A percentile compares a stretch with the other conserved stretches of the same genome.
phyloP scores from a whole-genome alignment of 2,329 filamentous ascomycete species.

The Clonostachys byssicola region DNA sequence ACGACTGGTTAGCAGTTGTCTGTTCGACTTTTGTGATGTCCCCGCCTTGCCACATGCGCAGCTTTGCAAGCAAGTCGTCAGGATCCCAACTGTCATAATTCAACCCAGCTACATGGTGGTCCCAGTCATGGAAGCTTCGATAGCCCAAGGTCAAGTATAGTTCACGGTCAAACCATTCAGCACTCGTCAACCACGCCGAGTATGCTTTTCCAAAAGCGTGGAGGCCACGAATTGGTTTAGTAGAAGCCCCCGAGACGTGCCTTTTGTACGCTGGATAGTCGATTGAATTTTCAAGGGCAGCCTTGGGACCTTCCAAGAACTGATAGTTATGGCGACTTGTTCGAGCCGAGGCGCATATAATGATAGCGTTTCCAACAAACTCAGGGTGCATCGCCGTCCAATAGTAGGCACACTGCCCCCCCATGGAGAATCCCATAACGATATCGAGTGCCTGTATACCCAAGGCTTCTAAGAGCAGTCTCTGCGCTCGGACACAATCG shows the following conservation, averaged over 20 bases:
- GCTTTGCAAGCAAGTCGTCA: slow-evolving; percentile 32
- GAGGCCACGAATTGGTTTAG: slow-evolving; percentile 24
- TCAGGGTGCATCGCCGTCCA: slow-evolving; percentile 38
- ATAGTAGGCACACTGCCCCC: slow-evolving; percentile 40
- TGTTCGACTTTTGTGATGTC: slow-evolving; percentile 18
- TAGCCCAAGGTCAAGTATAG: slow-evolving; percentile 29
- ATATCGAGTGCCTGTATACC: slow-evolving; percentile 26
- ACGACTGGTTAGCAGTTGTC: slow-evolving; percentile 14
- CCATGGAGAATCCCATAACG: slow-evolving; percentile 44
- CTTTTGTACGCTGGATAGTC: slow-evolving; percentile 28
- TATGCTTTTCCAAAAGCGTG: slow-evolving; percentile 39
- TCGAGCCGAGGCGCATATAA: slow-evolving; percentile 38
- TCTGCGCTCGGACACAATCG: slow-evolving; percentile 36
- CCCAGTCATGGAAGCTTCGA: slow-evolving; percentile 28
- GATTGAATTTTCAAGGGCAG: slow-evolving; percentile 29
- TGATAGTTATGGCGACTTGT: slow-evolving; percentile 41
- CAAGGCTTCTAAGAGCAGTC: slow-evolving; percentile 27
- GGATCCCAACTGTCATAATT: slow-evolving; percentile 32
- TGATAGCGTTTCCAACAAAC: slow-evolving; percentile 29
- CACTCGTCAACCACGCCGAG: slow-evolving; percentile 39
- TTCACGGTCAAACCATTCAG: slow-evolving; percentile 36
- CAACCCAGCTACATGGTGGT: slow-evolving; percentile 16
- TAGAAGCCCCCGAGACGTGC: slow-evolving; percentile 8
- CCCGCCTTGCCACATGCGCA: slow-evolving; percentile 39
- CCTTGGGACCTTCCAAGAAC: slow-evolving; percentile 39